A percentile compares a stretch with the other conserved stretches of the same genome.
These are phyloP conservation scores for Diutina neorugosa DNA, from an alignment of 1,139 yeast genomes.

Conservation along the genomic window DNA sequence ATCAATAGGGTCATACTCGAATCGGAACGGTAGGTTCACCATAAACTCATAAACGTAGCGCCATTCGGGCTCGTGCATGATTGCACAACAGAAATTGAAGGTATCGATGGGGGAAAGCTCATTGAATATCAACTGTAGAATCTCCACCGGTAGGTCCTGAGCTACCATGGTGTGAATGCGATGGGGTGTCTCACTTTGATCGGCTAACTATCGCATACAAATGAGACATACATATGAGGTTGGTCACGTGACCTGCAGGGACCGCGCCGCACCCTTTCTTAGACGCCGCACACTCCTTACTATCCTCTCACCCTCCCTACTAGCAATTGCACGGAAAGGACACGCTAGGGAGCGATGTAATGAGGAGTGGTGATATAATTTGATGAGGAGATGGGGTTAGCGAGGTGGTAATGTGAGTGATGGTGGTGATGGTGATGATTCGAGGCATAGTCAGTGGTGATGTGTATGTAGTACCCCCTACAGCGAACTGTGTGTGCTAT, in stretches of 20 bases:
- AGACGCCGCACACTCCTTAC: too few relatives aligned
- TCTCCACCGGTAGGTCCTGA: not conserved
- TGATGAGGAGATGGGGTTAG: too few relatives aligned
- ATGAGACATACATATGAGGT: not conserved
- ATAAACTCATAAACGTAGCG: not conserved
- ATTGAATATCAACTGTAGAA: not conserved
- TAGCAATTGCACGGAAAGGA: too few relatives aligned
- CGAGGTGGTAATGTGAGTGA: too few relatives aligned
- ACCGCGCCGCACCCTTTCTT: too few relatives aligned
- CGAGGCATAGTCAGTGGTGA: too few relatives aligned
- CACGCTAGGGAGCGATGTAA: too few relatives aligned
- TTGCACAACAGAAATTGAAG: not conserved
- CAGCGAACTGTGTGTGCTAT: too few relatives aligned
- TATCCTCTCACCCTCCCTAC: too few relatives aligned
- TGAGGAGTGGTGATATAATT: too few relatives aligned
- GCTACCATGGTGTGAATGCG: not conserved
- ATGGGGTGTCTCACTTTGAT: not conserved
- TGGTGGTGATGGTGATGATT: too few relatives aligned
- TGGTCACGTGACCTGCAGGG: not conserved
- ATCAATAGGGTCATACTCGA: not conserved
- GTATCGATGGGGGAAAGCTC: not conserved
- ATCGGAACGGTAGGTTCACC: not conserved
- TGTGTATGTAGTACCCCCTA: too few relatives aligned
- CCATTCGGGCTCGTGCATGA: not conserved
- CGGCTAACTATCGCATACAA: not conserved